A percentile compares a stretch with the other conserved stretches of the same genome.
phyloP scores from a whole-genome alignment of 106 monocot species.

The Xerophyta viscosa region DNA sequence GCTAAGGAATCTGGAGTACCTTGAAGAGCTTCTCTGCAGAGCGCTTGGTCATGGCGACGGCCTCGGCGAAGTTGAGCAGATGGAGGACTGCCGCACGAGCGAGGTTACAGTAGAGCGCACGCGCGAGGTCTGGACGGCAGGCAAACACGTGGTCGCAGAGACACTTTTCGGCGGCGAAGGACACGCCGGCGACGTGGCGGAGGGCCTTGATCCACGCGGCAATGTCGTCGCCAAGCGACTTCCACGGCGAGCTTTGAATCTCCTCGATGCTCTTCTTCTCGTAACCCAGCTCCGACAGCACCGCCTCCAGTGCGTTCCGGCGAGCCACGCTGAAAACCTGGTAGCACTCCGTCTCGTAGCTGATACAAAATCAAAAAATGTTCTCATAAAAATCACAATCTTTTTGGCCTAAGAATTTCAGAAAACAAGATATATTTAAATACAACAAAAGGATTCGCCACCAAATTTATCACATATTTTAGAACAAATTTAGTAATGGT shows the following conservation, averaged over 20 bases:
- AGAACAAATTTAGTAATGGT: no score
- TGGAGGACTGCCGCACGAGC: constrained; percentile 25
- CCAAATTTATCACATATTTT: no score
- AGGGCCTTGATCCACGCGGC: constrained; percentile 43
- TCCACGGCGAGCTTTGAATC: constrained; percentile 49
- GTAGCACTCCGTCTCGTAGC: constrained; percentile 29
- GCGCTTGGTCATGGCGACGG: constrained; percentile 37
- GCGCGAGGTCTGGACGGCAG: constrained; percentile 8
- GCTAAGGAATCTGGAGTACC: no score
- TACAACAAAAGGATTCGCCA: no score
- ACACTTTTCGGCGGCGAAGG: constrained; percentile 22
- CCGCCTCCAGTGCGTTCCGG: constrained; percentile 21
- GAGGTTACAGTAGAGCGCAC: constrained; percentile 31
- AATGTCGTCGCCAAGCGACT: constrained; percentile 31
- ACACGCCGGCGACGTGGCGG: constrained; percentile 13
- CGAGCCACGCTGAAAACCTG: constrained; percentile 31
- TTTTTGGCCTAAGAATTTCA: no score
- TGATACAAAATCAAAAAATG: no score
- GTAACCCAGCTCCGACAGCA: constrained; percentile 21
- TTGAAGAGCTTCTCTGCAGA: constrained; percentile 77
- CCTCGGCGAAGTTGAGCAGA: constrained; percentile 62
- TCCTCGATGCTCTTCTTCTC: constrained; percentile 46
- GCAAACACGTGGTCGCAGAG: constrained; percentile 41
- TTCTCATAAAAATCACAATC: no score
- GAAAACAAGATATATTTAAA: no score